Evolutionary conservation across 192 early-diverging fungal species (phyloP), one percentile per base, ranked within the genome.

Genomic region (Coemansia aciculifera): DNA sequence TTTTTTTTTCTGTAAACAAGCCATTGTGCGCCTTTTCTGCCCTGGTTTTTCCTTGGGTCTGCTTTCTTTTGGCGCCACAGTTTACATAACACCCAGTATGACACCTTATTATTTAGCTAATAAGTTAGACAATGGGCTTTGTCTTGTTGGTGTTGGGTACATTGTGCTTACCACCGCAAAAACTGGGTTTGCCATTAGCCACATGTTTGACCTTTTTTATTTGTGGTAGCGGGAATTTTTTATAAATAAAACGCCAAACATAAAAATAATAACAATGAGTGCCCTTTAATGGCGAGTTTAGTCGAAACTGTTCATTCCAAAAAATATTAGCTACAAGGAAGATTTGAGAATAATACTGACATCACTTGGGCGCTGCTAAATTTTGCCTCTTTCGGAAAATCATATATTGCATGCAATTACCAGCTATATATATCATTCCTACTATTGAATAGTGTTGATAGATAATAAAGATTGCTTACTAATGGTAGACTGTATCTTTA

Each of bases 111-210:
- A 29, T 27, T 29, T 13, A n/a, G 13, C 5, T 54, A 29, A 54
- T 54, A 54, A 54, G 5, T 4, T 48, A 29, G 11, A 29, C 23
- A 27, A 24, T 29, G 11, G 9, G 0, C 0, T 12, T 54, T 54
- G 23, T 31, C 21, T 29, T 1, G 10, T 1, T 31, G 9, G 51
- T n/a, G 9, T 4, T 13, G 19, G 12, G 24, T 15, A 29, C 23
- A 29, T 29, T 54, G 21, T 54, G 27, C 3, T 54, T 54, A 23
- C 51, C 29, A 54, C 23, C 19, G n/a, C 19, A 48, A 48, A 48
- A 48, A 48, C 46, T 48, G 21, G 46, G 46, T 10, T 48, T 48
- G 51, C 51, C 51, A 54, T 54, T 29, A 54, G 21, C 51, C 24
- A 29, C 51, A 24, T 4, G 51, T 23, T 54, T 54, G 51, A 10